These are phyloP conservation scores for Hericium rajendrae DNA, from an alignment of 768 basidiomycete species.

Conservation along the genomic window DNA sequence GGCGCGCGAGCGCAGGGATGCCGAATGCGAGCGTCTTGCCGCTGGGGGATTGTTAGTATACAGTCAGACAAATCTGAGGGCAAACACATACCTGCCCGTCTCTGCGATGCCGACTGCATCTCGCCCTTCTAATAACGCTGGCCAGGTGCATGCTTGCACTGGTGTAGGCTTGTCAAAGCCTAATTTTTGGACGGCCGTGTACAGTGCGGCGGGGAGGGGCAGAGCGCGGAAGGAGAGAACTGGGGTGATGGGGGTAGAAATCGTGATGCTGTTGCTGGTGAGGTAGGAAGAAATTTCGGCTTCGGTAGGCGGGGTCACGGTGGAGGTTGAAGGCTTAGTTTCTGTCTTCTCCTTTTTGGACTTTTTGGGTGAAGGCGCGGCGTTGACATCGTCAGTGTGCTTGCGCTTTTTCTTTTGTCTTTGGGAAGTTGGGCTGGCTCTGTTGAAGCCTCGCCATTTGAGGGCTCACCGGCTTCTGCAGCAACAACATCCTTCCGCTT, in stretches of 20 bases:
- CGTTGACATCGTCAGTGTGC: background rate
- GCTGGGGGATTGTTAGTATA: slow-evolving; percentile 27
- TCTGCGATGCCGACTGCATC: slow-evolving; percentile 96
- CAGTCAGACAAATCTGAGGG: background rate
- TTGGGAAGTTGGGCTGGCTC: background rate
- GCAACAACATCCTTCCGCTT: slow-evolving; percentile 9
- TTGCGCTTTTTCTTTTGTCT: slow-evolving; percentile 11
- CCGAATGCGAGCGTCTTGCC: slow-evolving; percentile 97
- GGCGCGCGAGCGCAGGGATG: slow-evolving; percentile 72
- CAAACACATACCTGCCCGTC: slow-evolving; percentile 62
- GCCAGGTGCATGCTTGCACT: slow-evolving; percentile 94
- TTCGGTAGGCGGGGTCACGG: slow-evolving; percentile 18
- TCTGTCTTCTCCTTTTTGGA: slow-evolving; percentile 26
- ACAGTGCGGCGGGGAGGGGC: slow-evolving; percentile 52
- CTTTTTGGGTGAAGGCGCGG: slow-evolving; percentile 3
- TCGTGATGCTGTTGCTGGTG: slow-evolving; percentile 59
- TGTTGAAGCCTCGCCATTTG: slow-evolving; percentile 2
- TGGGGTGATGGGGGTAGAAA: slow-evolving; percentile 49
- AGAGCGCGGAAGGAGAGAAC: slow-evolving; percentile 70
- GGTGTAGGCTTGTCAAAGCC: slow-evolving; percentile 85
- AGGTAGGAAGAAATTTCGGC: slow-evolving; percentile 37
- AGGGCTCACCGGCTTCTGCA: background rate
- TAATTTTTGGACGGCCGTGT: slow-evolving; percentile 38
- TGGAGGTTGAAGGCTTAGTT: slow-evolving; percentile 20
- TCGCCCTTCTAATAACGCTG: slow-evolving; percentile 67